A percentile compares a stretch with the other conserved stretches of the same genome.
Conservation (phyloP, 345 rosid species). For the Salix suchowensis region DNA sequence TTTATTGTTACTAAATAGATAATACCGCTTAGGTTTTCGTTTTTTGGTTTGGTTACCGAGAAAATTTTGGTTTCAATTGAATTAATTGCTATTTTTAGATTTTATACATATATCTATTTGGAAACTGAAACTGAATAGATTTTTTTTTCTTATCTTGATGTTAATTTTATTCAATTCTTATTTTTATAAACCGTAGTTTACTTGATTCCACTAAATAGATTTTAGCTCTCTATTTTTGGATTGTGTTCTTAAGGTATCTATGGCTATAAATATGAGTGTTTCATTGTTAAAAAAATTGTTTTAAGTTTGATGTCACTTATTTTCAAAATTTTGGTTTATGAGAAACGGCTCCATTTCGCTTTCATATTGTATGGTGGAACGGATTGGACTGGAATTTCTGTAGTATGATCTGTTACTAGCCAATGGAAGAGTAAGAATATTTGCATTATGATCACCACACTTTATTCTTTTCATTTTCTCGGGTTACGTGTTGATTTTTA, state of each 20-base stretch:
- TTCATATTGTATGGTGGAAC: neutral
- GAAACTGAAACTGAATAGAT: neutral
- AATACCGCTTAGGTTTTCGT: neutral
- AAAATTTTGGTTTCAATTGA: neutral
- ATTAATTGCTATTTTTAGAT: neutral
- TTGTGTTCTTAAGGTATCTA: neutral
- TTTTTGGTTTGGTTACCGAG: neutral
- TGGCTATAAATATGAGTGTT: neutral
- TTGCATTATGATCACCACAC: neutral
- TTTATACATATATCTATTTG: neutral
- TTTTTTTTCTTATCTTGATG: neutral
- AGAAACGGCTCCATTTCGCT: neutral
- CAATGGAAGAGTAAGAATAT: neutral
- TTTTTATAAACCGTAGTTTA: neutral
- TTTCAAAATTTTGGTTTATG: neutral
- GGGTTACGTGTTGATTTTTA: neutral
- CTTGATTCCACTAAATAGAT: neutral
- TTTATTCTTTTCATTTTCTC: neutral
- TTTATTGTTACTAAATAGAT: neutral
- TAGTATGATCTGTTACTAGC: neutral
- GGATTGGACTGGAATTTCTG: neutral
- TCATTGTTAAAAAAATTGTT: neutral
- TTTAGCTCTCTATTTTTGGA: neutral
- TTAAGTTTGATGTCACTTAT: neutral
- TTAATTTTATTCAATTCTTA: neutral